Evolutionary conservation across 441 rosid genomes (phyloP), one percentile per base, ranked within the genome.

Genomic region (Erodium trifolium): DNA sequence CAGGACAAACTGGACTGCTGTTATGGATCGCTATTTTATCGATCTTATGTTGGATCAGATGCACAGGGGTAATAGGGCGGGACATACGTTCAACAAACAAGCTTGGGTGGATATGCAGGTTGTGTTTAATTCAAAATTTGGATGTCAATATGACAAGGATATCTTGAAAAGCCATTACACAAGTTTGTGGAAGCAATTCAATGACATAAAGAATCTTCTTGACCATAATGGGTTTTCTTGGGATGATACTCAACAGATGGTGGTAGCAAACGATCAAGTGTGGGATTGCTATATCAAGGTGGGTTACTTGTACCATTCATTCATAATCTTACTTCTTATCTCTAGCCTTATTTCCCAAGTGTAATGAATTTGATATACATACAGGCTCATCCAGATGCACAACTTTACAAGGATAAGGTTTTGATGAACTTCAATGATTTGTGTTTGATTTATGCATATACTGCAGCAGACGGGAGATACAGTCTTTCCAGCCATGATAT

Each of bases 401-500:
- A 86, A 71, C 76, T 79, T 29, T 92, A 86, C 80, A 90, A 84
- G 87, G 85, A 89, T 27, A 92, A 88, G 77, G 73, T 90, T 7
- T 85, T 88, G 70, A 74, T 78, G 74, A 84, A 90, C 79, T 88
- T 90, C 75, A 79, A 77, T 71, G 92, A 92, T 74, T 72, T 92
- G 82, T 87, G 93, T 76, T 75, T 85, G 71, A 85, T 90, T 71
- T 88, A 83, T 82, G 98, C 91, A 70, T 82, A 88, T 80, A 80
- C 89, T 1, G 79, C 82, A 68, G 98, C 98, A 0, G 98, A 90
- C 79, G 98, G 98, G 79, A 87, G 98, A 78, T 92, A 92, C 72
- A 92, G 98, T 68, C 83, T 82, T 69, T 92, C 98, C 63, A 90
- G 96, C 77, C 96, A 92, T 81, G 98, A 92, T 77, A 8, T 81